Base-by-base conservation (phyloP, 176 grass and related monocot species). In the Leersia perrieri region DNA sequence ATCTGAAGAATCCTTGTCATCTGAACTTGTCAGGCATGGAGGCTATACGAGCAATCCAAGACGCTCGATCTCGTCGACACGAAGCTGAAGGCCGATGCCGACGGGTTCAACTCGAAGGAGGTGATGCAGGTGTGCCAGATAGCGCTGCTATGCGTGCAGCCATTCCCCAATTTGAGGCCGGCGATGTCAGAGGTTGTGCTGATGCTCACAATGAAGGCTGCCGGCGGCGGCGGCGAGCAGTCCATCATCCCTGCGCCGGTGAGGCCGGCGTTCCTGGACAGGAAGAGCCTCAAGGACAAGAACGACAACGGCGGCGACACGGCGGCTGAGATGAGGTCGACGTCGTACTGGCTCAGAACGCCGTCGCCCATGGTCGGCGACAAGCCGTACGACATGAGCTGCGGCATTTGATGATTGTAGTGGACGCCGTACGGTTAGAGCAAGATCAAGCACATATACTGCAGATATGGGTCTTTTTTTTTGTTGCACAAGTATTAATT, bases 361-460 rank as follows among this genome's bases (percentile, higher is more conserved):
- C 79, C 88, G 13, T 90, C 88, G 20, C 88, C 88, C 20, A 31
- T 80, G 32, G 63, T 68, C 36, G 79, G 78, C 83, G 79, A 82
- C 83, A 86, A n/a, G 67, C 83, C 88, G 18, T 90, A 82, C 83
- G 79, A 86, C 73, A 86, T 82, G 83, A 90, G 88, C 60, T 62
- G 13, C 1, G 82, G 82, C 3, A 85, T 85, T 71, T 85, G 47
- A 29, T 41, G 51, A 16, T 31, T 60, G 25, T 60, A 34, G 66
- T n/a, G 45, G 72, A 38, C 27, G 72, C 63, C 34, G 14, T 67
- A 27, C 15, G 12, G n/a, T n/a, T n/a, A n/a, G n/a, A 73, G 60
- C 42, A 31, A 66, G 20, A 20, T 49, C 5, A 30, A 74, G 53
- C 12, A 34, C 14, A 6, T 5, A 26, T 33, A 60, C 1, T 42